Percentiles rank a stretch among this genome's conserved stretches.
These are phyloP conservation scores for Botrytis deweyae DNA, from an alignment of 2,329 filamentous ascomycete genomes.

Conservation along the genomic window DNA sequence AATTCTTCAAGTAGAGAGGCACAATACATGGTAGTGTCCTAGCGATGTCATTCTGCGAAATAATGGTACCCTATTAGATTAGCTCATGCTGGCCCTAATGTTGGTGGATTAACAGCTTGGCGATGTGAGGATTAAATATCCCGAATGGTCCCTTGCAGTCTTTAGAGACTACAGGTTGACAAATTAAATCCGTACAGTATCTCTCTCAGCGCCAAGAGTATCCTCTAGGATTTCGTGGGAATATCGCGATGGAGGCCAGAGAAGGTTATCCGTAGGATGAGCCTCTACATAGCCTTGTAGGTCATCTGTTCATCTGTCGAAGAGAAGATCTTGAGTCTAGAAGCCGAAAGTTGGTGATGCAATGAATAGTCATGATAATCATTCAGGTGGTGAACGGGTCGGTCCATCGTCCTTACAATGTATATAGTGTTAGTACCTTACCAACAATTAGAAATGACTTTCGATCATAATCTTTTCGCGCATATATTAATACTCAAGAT, in stretches of 20 bases:
- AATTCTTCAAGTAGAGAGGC: neutral
- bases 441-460: neutral
- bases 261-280: neutral
- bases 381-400: neutral
- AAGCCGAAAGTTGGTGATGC: neutral
- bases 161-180: neutral
- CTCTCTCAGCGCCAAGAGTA: neutral
- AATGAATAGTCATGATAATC: neutral
- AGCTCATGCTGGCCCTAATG: constrained; percentile 2
- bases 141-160: neutral
- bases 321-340: neutral
- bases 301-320: neutral
- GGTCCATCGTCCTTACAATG: neutral
- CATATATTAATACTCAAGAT: neutral
- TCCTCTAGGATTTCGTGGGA: neutral
- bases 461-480: neutral
- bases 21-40: neutral
- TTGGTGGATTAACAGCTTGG: neutral
- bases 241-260: neutral
- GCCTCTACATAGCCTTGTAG: neutral
- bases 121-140: neutral
- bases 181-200: neutral
- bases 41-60: neutral
- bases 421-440: neutral
- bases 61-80: constrained; percentile 1